Evolutionary conservation across 2,329 filamentous ascomycete species (phyloP).

Genomic region (Trichoderma harzianum): DNA sequence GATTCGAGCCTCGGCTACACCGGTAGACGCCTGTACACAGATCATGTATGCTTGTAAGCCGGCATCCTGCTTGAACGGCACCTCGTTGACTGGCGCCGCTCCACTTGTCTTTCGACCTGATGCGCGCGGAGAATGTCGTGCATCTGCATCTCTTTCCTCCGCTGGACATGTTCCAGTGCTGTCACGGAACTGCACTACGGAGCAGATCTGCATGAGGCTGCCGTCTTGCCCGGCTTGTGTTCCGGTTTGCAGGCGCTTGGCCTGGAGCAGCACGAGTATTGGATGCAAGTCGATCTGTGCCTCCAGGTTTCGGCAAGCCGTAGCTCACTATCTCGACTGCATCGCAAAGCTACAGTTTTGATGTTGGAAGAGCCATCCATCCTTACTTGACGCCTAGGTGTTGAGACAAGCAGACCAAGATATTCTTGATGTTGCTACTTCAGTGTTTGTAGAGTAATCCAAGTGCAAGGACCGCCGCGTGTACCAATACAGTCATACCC

Average conservation of each 20-base stretch:
- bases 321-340: neutral
- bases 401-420: neutral
- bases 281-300: neutral
- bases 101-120: neutral
- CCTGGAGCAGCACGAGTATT: neutral
- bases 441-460: neutral
- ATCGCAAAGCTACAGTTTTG: neutral
- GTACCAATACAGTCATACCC: neutral
- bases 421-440: neutral
- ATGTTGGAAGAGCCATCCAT: neutral
- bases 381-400: neutral
- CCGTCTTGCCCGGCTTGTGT: neutral
- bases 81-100: neutral
- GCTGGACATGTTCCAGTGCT: neutral
- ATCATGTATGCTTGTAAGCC: neutral
- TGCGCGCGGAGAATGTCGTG: neutral
- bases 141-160: neutral
- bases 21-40: neutral
- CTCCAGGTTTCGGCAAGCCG: neutral
- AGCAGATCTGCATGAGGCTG: slow-evolving; percentile 3
- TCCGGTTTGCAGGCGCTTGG: neutral
- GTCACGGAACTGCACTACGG: neutral
- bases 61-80: neutral
- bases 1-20: neutral
- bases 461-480: neutral